Base-by-base conservation (phyloP, 192 early-diverging fungal genomes). In the Phlyctochytrium bullatum region DNA sequence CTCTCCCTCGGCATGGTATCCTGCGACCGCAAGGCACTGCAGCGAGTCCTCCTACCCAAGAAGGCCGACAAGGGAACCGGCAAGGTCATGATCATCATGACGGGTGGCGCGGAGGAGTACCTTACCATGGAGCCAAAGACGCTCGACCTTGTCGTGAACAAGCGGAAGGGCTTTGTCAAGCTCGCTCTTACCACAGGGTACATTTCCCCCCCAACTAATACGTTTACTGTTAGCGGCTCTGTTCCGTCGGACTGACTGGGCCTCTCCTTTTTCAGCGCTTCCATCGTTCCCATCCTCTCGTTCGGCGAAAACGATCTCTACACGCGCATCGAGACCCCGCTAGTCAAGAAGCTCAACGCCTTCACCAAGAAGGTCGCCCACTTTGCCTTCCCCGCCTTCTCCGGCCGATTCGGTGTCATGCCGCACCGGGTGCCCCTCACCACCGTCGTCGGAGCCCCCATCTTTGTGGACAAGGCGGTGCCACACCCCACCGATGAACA, bases 131-230 rank as follows among this genome's bases (percentile, higher is more conserved):
- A 34, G 34, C 71, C 65, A 27, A 57, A 59, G 17, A 77, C 72
- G 14, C 59, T 73, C 62, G 67, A 76, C 27, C 60, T 80, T 24
- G 75, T 80, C 2, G 31, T 80, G 34, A 34, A 68, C 20, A 76
- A 76, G 56, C 68, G 78, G 2, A 74, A 74, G 54, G 78, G 78
- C 1, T 80, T 80, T 34, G 57, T 71, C 12, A 73, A 73, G 69
- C 52, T 77, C 0, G 78, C 78, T 6, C 34, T 80, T 30, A 62
- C 65, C 20, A 76, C 68, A 1, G 78, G 78, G 68, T 71, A 34
- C 20, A 58, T 32, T 28, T 27, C 25, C 20, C 10, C 40, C 40
- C 10, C 6, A 6, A 47, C 40, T 20, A 14, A 14, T 14, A 47
- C 40, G 20, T 47, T 47, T 47, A 14, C 10, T 47, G 20, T 47